Conservation (phyloP, 306 rosid species). For the Vicia faba region DNA sequence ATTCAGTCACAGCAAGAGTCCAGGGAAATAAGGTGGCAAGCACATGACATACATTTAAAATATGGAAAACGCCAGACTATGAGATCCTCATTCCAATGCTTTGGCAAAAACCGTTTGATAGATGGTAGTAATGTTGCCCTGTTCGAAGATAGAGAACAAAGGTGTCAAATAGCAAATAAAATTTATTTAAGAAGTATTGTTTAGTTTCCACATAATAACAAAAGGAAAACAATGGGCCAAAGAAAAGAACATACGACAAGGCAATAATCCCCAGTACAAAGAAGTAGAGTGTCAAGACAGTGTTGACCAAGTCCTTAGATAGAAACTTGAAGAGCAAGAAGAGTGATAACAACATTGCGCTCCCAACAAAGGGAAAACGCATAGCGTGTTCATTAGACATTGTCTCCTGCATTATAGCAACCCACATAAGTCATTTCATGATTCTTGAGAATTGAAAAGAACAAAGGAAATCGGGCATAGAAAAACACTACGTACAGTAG, state of each 20-base stretch:
- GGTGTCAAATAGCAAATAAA: conserved; percentile 31
- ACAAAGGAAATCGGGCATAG: conserved; percentile 14
- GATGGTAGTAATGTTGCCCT: conserved; percentile 93
- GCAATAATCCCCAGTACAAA: conserved; percentile 97
- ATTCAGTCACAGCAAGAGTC: conserved; percentile 8
- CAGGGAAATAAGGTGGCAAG: neutral
- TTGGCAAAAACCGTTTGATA: conserved; percentile 75
- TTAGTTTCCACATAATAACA: neutral
- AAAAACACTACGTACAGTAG: conserved; percentile 60
- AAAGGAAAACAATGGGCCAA: conserved; percentile 7
- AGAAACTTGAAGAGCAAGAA: conserved; percentile 97
- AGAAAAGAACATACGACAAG: conserved; percentile 70
- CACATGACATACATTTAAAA: conserved; percentile 71
- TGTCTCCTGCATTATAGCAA: conserved; percentile 76
- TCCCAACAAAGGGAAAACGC: conserved; percentile 99
- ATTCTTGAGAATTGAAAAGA: neutral
- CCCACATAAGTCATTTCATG: conserved; percentile 18
- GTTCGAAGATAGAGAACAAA: conserved; percentile 41
- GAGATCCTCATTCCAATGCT: conserved; percentile 70
- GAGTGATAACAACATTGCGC: conserved; percentile 97
- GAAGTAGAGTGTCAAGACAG: conserved; percentile 93
- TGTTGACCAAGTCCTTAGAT: conserved; percentile 97
- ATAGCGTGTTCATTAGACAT: conserved; percentile 99
- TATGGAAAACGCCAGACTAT: conserved; percentile 84
- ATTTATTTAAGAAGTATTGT: neutral